A percentile compares a stretch with the other conserved stretches of the same genome.
Conservation (phyloP, 208 protist species). For the Acanthamoeba culbertsoni region DNA sequence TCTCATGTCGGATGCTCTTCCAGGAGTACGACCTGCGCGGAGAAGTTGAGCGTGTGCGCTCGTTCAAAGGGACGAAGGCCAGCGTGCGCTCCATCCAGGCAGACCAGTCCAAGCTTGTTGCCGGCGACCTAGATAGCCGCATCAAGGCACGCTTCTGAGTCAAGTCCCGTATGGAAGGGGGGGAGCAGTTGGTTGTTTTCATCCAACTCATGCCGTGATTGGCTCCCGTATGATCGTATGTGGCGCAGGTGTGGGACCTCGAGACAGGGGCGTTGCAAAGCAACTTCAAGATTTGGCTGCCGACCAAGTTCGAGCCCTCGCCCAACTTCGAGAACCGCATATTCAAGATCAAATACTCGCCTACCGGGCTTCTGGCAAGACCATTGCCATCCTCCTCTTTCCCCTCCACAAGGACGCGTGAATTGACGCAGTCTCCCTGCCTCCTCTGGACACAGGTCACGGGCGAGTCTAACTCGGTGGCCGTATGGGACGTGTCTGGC, state of each 20-base stretch:
- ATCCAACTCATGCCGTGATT: too few species aligned
- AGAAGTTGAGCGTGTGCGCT: background rate
- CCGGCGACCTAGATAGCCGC: background rate
- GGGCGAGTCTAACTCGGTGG: background rate
- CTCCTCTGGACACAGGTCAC: background rate
- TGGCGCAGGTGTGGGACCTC: background rate
- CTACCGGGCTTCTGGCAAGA: background rate
- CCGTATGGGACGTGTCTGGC: background rate
- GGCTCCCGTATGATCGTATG: too few species aligned
- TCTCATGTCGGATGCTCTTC: too few species aligned
- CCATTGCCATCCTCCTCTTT: background rate
- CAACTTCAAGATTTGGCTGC: conserved; percentile 25
- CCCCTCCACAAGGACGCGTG: background rate
- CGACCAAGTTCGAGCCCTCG: background rate
- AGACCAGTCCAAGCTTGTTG: background rate
- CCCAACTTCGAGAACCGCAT: background rate
- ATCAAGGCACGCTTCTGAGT: background rate
- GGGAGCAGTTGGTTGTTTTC: too few species aligned
- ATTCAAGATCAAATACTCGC: conserved; percentile 9
- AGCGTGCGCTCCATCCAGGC: background rate
- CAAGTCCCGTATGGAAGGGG: too few species aligned
- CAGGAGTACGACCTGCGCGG: background rate
- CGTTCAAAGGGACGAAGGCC: background rate
- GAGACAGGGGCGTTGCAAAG: background rate
- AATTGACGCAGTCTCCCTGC: background rate